Evolutionary conservation across 768 basidiomycete genomes (phyloP).

Genomic region (Butyriboletus loyo): DNA sequence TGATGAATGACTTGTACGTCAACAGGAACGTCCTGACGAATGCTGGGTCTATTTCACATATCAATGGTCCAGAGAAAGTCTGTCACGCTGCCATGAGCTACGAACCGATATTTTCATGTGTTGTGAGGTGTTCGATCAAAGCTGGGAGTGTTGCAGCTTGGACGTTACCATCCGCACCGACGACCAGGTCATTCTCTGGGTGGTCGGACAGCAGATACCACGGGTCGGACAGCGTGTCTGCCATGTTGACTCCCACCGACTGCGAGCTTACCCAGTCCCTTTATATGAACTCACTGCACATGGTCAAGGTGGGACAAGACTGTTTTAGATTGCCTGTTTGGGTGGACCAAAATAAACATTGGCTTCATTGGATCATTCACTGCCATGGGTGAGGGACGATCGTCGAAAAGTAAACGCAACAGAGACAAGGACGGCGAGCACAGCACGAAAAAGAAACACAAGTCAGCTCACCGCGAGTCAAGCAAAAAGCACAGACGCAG

Average conservation of each 20-base stretch:
- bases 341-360: not conserved
- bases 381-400: slow-evolving; percentile 25
- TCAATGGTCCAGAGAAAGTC: not conserved
- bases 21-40: not conserved
- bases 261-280: not conserved
- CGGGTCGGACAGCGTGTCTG: not conserved
- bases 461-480: slow-evolving; percentile 40
- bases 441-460: slow-evolving; percentile 55
- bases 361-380: not conserved
- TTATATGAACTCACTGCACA: not conserved
- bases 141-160: not conserved
- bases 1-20: not conserved
- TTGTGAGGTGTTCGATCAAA: not conserved
- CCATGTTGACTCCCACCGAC: not conserved
- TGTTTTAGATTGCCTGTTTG: not conserved
- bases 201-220: not conserved
- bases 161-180: not conserved
- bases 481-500: slow-evolving; percentile 37
- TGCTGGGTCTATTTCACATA: not conserved
- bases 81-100: not conserved
- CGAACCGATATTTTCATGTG: not conserved
- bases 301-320: not conserved
- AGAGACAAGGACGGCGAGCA: slow-evolving; percentile 42
- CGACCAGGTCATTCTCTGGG: not conserved
- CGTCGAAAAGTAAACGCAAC: slow-evolving; percentile 26